Evolutionary conservation across 2,329 filamentous ascomycete genomes (phyloP), one percentile per base, ranked within the genome.

Genomic region (Aspergillus sp.): DNA sequence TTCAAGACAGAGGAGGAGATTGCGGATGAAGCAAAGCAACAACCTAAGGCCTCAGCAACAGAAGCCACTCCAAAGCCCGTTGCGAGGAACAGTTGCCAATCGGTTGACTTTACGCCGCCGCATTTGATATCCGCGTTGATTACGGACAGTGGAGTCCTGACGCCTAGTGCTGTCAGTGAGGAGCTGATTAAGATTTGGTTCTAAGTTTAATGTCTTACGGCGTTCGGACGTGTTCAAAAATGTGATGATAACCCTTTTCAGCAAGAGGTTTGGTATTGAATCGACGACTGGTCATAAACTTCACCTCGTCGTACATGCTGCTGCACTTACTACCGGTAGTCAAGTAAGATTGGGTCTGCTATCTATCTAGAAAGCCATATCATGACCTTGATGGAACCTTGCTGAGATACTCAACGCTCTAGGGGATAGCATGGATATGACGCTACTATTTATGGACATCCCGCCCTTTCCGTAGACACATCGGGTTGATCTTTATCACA

Each of bases 121-220:
- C 72, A 81, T 54, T 62, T 83, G 44, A 84, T 85, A 49, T 80
- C 78, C 2, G 81, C 80, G 2, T 74, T 85, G 56, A 82, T 84
- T 56, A 85, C 81, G 3, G 82, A 85, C 59, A 78, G 75, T 27
- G 82, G 82, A 46, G 80, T 84, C 2, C 65, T 83, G 50, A 79
- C 81, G 5, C 81, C 81, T 0, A 82, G 79, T 55, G 81, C 81
- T 6, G 81, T 85, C 33, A 83, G 81, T 49, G 81, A 84, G 63
- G 81, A 84, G 62, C 62, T 85, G 58, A 84, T 84, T 64, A 84
- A 84, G 67, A 81, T 84, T 46, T 75, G 72, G 72, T 74, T 74
- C 50, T 45, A 38, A 45, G 9, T 15, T 37, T 30, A n/a, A 17
- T 30, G 25, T 30, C 25, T 30, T 30, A 30, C 25, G 25, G 25